phyloP scores from a whole-genome alignment of 2,329 filamentous ascomycete species.

The Ceratocystiopsis sp. region DNA sequence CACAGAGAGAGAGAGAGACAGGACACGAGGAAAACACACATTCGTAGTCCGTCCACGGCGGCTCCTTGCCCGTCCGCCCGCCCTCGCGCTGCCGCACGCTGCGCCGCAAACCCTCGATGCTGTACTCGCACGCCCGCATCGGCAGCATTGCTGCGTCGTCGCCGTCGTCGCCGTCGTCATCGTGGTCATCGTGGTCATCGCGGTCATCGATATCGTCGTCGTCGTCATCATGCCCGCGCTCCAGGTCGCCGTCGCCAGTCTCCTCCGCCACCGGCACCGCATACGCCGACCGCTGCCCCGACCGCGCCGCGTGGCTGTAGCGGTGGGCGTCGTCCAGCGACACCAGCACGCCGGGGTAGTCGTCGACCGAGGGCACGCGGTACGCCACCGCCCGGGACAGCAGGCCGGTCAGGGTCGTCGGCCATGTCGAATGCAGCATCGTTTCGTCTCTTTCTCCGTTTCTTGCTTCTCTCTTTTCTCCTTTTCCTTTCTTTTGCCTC shows the following conservation, averaged over 20 bases:
- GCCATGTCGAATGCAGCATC: not conserved
- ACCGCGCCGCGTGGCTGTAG: slow-evolving; percentile 34
- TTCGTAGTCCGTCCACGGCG: slow-evolving; percentile 51
- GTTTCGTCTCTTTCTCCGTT: too few relatives aligned
- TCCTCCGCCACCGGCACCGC: slow-evolving; percentile 21
- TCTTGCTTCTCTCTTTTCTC: too few relatives aligned
- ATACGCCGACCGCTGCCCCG: slow-evolving; percentile 24
- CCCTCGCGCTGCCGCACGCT: slow-evolving; percentile 46
- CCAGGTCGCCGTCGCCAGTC: slow-evolving; percentile 1
- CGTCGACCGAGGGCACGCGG: slow-evolving; percentile 27
- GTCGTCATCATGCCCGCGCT: slow-evolving; percentile 8
- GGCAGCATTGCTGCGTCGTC: slow-evolving; percentile 28
- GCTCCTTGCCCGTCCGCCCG: slow-evolving; percentile 19
- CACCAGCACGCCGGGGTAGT: slow-evolving; percentile 34
- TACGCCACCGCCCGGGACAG: slow-evolving; percentile 2
- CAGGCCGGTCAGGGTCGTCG: not conserved
- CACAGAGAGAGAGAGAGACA: not conserved
- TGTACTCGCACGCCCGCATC: slow-evolving; percentile 40
- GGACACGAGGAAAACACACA: slow-evolving; percentile 33
- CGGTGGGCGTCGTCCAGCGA: slow-evolving; percentile 38
- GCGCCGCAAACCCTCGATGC: slow-evolving; percentile 49
- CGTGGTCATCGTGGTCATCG: slow-evolving; percentile 11
- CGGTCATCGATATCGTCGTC: slow-evolving; percentile 17
- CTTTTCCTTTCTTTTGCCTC: too few relatives aligned
- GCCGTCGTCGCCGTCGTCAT: slow-evolving; percentile 17